These are phyloP conservation scores for Persicaria maculosa DNA, from an alignment of 148 eudicot species.

Conservation along the genomic window DNA sequence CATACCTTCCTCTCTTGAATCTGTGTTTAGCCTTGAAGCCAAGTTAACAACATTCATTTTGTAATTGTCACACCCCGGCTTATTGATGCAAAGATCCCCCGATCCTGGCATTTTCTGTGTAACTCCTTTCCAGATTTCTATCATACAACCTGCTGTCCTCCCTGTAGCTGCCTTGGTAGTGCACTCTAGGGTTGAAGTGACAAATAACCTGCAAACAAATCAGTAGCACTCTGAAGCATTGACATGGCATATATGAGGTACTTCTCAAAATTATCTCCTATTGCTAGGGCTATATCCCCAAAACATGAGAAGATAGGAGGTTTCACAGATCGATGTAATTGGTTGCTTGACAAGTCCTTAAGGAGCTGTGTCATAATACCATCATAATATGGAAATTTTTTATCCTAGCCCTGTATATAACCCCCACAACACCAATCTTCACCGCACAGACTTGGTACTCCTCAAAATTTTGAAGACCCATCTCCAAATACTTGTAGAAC, in stretches of 20 bases:
- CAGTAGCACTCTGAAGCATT: constrained; percentile 52
- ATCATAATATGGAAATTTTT: constrained; percentile 58
- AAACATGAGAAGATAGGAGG: constrained; percentile 80
- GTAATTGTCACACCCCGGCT: no score
- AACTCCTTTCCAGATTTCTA: no score
- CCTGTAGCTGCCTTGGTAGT: no score
- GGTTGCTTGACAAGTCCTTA: constrained; percentile 59
- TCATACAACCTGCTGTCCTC: no score
- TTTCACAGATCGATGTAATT: constrained; percentile 64
- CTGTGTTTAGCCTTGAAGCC: no score
- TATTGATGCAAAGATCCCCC: no score
- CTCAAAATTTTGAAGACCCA: constrained; percentile 69
- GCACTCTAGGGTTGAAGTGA: no score
- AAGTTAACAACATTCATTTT: no score
- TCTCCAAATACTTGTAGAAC: constrained; percentile 63
- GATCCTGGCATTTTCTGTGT: no score
- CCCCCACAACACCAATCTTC: constrained; percentile 73
- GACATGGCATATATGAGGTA: constrained; percentile 50
- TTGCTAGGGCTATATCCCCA: constrained; percentile 78
- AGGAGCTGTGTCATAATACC: constrained; percentile 62
- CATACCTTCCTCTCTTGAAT: no score
- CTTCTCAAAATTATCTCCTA: constrained; percentile 65
- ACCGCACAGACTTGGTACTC: constrained; percentile 77
- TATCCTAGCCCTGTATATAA: constrained; percentile 68
- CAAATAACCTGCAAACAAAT: background rate